Percentiles rank a stretch among this genome's conserved stretches.
These are phyloP conservation scores for Plasmodium knowlesi DNA, from an alignment of 169 alveolate species.

Conservation along the genomic window DNA sequence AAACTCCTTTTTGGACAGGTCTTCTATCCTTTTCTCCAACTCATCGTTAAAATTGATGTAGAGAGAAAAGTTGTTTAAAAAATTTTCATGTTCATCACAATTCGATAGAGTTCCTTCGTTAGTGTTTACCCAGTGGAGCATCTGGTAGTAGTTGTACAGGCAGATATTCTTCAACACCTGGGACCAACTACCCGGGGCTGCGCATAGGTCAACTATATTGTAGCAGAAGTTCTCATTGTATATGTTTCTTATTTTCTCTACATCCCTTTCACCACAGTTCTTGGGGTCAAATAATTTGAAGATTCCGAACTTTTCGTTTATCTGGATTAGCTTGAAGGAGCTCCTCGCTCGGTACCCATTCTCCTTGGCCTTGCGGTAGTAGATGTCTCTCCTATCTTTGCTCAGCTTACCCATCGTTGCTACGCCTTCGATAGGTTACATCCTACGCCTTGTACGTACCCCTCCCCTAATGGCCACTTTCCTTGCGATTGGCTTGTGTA, in stretches of 20 bases:
- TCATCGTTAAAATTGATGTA: conserved; percentile 65
- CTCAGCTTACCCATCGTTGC: conserved; percentile 91
- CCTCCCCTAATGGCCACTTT: background rate
- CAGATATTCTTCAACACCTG: conserved; percentile 87
- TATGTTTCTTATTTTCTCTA: conserved; percentile 36
- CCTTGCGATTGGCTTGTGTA: background rate
- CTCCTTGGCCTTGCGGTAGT: conserved; percentile 97
- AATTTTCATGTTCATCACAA: conserved; percentile 55
- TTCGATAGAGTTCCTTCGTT: conserved; percentile 31
- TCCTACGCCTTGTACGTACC: background rate
- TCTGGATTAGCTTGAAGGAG: conserved; percentile 95
- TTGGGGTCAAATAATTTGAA: conserved; percentile 73
- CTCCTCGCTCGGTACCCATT: conserved; percentile 98
- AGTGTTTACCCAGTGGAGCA: conserved; percentile 70
- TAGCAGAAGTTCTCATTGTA: conserved; percentile 76
- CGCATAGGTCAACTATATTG: conserved; percentile 97
- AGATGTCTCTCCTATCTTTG: conserved; percentile 95
- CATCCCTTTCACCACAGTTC: conserved; percentile 20
- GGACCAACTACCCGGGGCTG: conserved; percentile 99
- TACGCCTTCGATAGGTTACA: background rate
- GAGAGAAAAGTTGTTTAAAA: conserved; percentile 66
- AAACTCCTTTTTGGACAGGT: conserved; percentile 55
- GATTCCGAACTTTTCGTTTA: conserved; percentile 93
- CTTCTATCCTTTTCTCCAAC: conserved; percentile 25
- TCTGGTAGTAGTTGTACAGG: conserved; percentile 76